A percentile compares a stretch with the other conserved stretches of the same genome.
These are phyloP conservation scores for Endocarpon pusillum DNA, from an alignment of 495 filamentous ascomycete genomes.

Conservation along the genomic window DNA sequence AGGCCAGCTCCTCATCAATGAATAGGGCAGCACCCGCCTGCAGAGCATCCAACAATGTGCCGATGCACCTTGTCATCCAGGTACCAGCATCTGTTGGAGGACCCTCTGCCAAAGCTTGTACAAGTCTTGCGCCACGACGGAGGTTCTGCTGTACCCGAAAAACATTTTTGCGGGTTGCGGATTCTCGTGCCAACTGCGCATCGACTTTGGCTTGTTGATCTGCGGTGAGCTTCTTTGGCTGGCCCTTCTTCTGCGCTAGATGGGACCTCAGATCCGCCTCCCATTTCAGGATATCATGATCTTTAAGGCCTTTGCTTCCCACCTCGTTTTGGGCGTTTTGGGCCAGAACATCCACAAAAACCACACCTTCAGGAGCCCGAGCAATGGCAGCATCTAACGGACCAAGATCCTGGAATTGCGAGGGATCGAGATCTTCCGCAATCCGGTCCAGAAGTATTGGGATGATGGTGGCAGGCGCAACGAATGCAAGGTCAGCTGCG, in stretches of 20 bases:
- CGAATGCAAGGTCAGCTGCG: slow-evolving; percentile 80
- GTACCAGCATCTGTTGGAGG: slow-evolving; percentile 67
- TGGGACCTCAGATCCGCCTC: slow-evolving; percentile 82
- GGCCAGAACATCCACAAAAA: slow-evolving; percentile 78
- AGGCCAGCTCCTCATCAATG: slow-evolving; percentile 59
- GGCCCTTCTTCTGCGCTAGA: slow-evolving; percentile 79
- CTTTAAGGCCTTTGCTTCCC: slow-evolving; percentile 68
- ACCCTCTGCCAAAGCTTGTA: slow-evolving; percentile 62
- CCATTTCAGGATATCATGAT: slow-evolving; percentile 94
- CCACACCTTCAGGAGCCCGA: slow-evolving; percentile 67
- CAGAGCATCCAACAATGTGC: slow-evolving; percentile 50
- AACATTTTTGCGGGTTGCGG: slow-evolving; percentile 54
- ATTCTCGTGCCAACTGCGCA: slow-evolving; percentile 75
- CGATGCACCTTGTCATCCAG: slow-evolving; percentile 72
- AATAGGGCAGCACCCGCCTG: slow-evolving; percentile 66
- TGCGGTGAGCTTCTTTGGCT: slow-evolving; percentile 72
- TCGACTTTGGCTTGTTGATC: slow-evolving; percentile 85
- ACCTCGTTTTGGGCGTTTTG: slow-evolving; percentile 49
- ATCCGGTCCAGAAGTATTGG: slow-evolving; percentile 60
- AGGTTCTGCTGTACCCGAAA: slow-evolving; percentile 48
- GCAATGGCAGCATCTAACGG: slow-evolving; percentile 83
- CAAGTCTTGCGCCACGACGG: slow-evolving; percentile 65
- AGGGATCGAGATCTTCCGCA: slow-evolving; percentile 45
- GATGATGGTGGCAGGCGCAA: slow-evolving; percentile 69
- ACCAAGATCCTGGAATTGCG: slow-evolving; percentile 49